These are phyloP conservation scores for Vigna hirtella DNA, from an alignment of 306 rosid genomes.

Conservation along the genomic window DNA sequence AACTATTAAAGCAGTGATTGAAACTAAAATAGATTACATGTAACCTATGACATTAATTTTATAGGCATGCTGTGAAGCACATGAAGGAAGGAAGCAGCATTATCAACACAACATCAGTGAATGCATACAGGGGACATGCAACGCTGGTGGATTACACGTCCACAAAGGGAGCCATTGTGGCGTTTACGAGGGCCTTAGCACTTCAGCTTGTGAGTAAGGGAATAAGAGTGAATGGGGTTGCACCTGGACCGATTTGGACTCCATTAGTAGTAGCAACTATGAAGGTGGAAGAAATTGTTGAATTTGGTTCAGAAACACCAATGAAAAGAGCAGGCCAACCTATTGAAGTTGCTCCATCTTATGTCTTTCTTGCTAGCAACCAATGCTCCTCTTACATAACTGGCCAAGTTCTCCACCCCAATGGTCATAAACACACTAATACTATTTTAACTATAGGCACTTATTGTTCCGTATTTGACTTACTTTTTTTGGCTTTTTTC, in stretches of 20 bases:
- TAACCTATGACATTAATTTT: not conserved
- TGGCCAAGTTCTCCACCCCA: slow-evolving; percentile 93
- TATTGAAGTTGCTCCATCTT: not conserved
- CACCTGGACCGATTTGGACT: slow-evolving; percentile 91
- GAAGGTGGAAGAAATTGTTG: not conserved
- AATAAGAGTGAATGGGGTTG: slow-evolving; percentile 56
- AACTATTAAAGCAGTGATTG: no score
- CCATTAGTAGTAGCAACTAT: slow-evolving; percentile 46
- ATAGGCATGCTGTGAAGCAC: slow-evolving; percentile 76
- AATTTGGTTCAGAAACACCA: not conserved
- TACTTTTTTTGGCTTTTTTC: not conserved
- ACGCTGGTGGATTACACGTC: slow-evolving; percentile 66
- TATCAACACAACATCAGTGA: slow-evolving; percentile 76
- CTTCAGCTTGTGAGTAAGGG: slow-evolving; percentile 48
- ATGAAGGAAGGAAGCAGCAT: slow-evolving; percentile 83
- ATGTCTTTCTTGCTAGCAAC: slow-evolving; percentile 44
- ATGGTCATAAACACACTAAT: slow-evolving; percentile 46
- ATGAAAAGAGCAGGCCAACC: not conserved
- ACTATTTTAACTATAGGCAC: not conserved
- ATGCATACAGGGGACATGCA: slow-evolving; percentile 63
- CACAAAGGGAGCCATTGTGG: slow-evolving; percentile 47
- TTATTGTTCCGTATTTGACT: not conserved
- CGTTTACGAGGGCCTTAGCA: slow-evolving; percentile 40
- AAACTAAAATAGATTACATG: no score
- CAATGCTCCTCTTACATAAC: slow-evolving; percentile 70